A percentile compares a stretch with the other conserved stretches of the same genome.
Conservation (phyloP, 2,329 filamentous ascomycete species). For the Curvularia sp. region DNA sequence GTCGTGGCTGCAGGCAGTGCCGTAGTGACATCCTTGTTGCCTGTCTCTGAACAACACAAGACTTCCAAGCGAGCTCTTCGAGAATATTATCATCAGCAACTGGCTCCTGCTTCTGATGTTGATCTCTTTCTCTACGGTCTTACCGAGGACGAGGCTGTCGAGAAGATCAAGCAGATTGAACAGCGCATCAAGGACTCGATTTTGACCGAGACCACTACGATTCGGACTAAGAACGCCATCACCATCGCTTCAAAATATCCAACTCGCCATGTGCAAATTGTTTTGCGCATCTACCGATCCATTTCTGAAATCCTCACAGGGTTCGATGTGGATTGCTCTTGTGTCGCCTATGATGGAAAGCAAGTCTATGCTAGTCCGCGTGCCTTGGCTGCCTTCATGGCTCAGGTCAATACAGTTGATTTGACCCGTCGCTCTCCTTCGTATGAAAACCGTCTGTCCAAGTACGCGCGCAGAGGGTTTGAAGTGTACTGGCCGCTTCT, state of each 20-base stretch:
- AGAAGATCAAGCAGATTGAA: conserved; percentile 87
- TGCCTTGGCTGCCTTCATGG: conserved; percentile 79
- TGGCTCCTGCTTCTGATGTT: conserved; percentile 84
- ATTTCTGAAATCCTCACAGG: conserved; percentile 85
- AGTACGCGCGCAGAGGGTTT: conserved; percentile 81
- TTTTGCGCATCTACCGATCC: conserved; percentile 83
- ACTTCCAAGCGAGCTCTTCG: conserved; percentile 53
- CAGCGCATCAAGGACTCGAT: conserved; percentile 76
- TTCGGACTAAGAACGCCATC: conserved; percentile 85
- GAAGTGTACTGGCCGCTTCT: conserved; percentile 81
- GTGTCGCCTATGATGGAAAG: conserved; percentile 79
- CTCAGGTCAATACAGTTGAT: conserved; percentile 82
- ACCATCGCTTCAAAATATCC: conserved; percentile 87
- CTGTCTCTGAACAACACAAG: conserved; percentile 61
- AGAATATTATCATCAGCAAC: conserved; percentile 78
- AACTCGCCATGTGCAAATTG: conserved; percentile 83
- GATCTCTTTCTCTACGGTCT: conserved; percentile 86
- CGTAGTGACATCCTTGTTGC: conserved; percentile 79
- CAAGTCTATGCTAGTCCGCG: conserved; percentile 82
- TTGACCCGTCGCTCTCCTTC: conserved; percentile 81
- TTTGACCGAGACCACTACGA: conserved; percentile 80
- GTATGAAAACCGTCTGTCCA: conserved; percentile 85
- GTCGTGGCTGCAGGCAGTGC: conserved; percentile 82
- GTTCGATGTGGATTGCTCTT: conserved; percentile 87
- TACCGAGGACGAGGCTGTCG: conserved; percentile 75